Percentiles rank a stretch among this genome's conserved stretches.
Conservation (phyloP, 139 green algal species). For the Chlorokybus atmophyticus region DNA sequence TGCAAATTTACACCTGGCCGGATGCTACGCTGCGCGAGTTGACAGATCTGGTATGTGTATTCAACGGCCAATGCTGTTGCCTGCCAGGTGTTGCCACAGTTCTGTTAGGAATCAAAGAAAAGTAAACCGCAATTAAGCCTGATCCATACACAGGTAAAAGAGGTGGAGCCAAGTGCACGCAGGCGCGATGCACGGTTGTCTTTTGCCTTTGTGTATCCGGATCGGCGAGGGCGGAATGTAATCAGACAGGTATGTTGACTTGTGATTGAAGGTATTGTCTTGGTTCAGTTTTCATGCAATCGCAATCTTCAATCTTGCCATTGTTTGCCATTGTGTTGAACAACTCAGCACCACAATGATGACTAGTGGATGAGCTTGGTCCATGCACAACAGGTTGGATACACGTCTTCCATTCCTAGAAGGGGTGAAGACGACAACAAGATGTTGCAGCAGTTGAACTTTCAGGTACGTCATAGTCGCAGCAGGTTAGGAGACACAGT, state of each 20-base stretch:
- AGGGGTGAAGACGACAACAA: conserved; percentile 60
- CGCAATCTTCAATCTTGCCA: no score
- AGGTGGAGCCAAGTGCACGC: conserved; percentile 35
- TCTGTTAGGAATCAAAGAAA: background rate
- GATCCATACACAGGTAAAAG: conserved; percentile 64
- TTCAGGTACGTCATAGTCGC: conserved; percentile 42
- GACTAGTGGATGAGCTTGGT: no score
- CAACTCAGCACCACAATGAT: no score
- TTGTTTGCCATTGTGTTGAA: no score
- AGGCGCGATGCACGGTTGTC: conserved; percentile 39
- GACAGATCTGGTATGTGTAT: conserved; percentile 52
- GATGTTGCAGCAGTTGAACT: conserved; percentile 58
- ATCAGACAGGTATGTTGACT: conserved; percentile 55
- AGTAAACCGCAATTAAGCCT: background rate
- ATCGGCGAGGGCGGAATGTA: conserved; percentile 66
- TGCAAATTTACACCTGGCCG: conserved; percentile 81
- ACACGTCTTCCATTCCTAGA: conserved; percentile 7
- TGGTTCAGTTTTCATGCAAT: no score
- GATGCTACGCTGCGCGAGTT: conserved; percentile 83
- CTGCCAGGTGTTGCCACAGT: no score
- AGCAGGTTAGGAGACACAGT: background rate
- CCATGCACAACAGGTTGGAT: conserved; percentile 19
- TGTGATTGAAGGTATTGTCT: no score
- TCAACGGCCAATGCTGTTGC: no score
- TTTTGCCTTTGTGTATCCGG: conserved; percentile 83